Evolutionary conservation across 805 yeast genomes (phyloP), one percentile per base, ranked within the genome.

Genomic region (Wickerhamomyces canadensis): DNA sequence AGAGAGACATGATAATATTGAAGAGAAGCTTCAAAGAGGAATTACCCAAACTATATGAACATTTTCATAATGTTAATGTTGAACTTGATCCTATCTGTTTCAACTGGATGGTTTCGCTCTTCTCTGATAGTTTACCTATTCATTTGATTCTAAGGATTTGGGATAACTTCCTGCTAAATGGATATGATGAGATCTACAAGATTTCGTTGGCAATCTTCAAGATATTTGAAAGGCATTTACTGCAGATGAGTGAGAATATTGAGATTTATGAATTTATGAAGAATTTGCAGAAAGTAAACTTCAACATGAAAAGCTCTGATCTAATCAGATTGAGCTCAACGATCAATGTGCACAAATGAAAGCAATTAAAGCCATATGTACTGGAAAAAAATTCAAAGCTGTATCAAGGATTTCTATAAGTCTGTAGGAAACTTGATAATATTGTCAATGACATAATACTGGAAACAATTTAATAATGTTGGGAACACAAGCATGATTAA

Each of bases 401-500:
- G 34, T 22, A 14, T n/a, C n/a, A 22, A 31, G 31, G 31, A 27
- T 15, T 6, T 27, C 17, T n/a, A 34, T 18, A 36, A 22, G 15
- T 42, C 26, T 19, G 43, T 41, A 10, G 71, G 82, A 47, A 76
- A 66, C 51, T 79, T 82, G 49, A 84, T 83, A 41, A 84, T 76
- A 52, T 77, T 82, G 52, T 84, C 94, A 27, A 84, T 74, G 45
- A 84, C 71, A 32, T 79, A 68, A 48, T 80, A 76, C 56, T 84
- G 94, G 58, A 84, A 70, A 43, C 83, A 73, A 55, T 84, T 84
- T 72, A 84, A 70, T 42, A 81, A 56, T 6, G 83, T 66, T 2
- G 94, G 94, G 47, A 83, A 82, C 8, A 84, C 73, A 54, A 93
- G 75, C 79, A 91, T 82, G 19, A 93, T 96, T 43, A 91, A 73